A percentile compares a stretch with the other conserved stretches of the same genome.
Evolutionary conservation across 2,329 filamentous ascomycete genomes (phyloP).

Genomic region (Aureobasidium lini): DNA sequence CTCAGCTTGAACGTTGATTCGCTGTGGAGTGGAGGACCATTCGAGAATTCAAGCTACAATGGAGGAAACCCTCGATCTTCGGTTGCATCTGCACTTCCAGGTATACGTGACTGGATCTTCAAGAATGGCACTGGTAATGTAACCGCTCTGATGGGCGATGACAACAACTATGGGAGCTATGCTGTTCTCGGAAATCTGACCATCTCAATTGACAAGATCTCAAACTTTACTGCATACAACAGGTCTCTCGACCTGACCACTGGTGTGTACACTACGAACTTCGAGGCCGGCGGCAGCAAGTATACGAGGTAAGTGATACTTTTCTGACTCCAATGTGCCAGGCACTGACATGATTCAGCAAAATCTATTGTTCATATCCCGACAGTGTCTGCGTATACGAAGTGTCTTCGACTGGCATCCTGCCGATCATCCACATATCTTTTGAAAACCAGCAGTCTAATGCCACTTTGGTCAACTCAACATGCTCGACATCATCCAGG

Average conservation of each 20-base stretch:
- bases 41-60: slow-evolving; percentile 37
- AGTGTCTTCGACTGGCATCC: slow-evolving; percentile 22
- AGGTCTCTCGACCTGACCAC: slow-evolving; percentile 38
- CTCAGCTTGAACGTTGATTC: slow-evolving; percentile 43
- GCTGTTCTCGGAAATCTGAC: slow-evolving; percentile 42
- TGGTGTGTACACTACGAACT: slow-evolving; percentile 32
- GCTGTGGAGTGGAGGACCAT: slow-evolving; percentile 46
- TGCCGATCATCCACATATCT: slow-evolving; percentile 36
- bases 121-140: slow-evolving; percentile 43
- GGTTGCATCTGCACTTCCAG: slow-evolving; percentile 25
- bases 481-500: slow-evolving; percentile 16
- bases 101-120: slow-evolving; percentile 42
- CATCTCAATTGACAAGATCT: slow-evolving; percentile 30
- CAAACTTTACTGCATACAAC: slow-evolving; percentile 30
- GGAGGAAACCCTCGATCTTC: slow-evolving; percentile 38
- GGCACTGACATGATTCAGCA: slow-evolving; percentile 18
- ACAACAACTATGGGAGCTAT: slow-evolving; percentile 39
- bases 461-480: slow-evolving; percentile 15
- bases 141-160: slow-evolving; percentile 32
- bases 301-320: slow-evolving; percentile 22
- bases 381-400: slow-evolving; percentile 36
- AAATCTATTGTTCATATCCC: slow-evolving; percentile 39
- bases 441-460: slow-evolving; percentile 37
- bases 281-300: slow-evolving; percentile 21
- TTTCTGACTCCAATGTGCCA: not conserved